Conservation (phyloP, 495 filamentous ascomycete genomes). For the Massariosphaeria phaeospora region DNA sequence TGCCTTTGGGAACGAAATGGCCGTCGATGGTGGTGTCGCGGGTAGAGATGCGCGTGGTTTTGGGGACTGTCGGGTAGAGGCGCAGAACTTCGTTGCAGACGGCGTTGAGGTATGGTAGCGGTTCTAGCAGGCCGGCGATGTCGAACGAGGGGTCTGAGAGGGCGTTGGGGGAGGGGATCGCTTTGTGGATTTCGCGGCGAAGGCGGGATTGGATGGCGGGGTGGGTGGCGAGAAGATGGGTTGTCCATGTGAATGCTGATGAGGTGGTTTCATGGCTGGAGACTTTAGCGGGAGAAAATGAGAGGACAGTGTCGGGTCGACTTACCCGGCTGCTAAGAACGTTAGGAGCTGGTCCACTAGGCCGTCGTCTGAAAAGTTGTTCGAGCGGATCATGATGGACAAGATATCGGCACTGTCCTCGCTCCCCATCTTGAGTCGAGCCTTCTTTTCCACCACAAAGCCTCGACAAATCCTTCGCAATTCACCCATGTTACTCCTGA, state of each 20-base stretch:
- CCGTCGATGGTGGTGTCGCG: conserved; percentile 44
- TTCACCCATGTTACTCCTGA: conserved; percentile 23
- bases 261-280: conserved; percentile 52
- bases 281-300: not conserved
- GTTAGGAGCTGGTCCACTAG: conserved; percentile 54
- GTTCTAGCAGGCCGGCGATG: conserved; percentile 44
- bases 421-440: conserved; percentile 32
- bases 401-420: conserved; percentile 36
- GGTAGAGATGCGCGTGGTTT: conserved; percentile 47
- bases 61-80: conserved; percentile 47
- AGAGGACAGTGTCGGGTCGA: conserved; percentile 11
- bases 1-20: conserved; percentile 31
- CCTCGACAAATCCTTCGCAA: conserved; percentile 31
- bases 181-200: conserved; percentile 46
- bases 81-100: conserved; percentile 43
- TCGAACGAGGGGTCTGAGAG: conserved; percentile 5
- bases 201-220: conserved; percentile 47
- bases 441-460: conserved; percentile 38
- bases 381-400: conserved; percentile 36
- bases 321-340: conserved; percentile 49
- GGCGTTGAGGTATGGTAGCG: conserved; percentile 50
- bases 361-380: conserved; percentile 47
- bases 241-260: conserved; percentile 50
- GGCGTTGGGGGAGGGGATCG: conserved; percentile 35
- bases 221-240: conserved; percentile 48